A percentile compares a stretch with the other conserved stretches of the same genome.
Conservation (phyloP, 371 early-diverging fungal genomes). For the Catenaria anguillulae region DNA sequence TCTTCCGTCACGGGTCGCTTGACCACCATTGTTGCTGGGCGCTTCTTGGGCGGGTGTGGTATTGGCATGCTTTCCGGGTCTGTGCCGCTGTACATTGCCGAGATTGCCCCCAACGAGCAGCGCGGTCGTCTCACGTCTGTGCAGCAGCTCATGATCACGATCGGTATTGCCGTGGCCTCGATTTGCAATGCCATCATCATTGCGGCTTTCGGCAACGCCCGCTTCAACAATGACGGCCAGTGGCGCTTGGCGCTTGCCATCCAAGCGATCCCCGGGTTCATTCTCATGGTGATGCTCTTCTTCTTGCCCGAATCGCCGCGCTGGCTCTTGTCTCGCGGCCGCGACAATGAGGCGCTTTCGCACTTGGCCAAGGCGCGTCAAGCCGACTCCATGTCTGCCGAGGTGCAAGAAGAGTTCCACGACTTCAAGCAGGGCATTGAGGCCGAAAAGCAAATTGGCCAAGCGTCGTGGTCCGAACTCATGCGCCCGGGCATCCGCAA, state of each 20-base stretch:
- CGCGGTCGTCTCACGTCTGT: slow-evolving; percentile 75
- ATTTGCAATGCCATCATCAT: slow-evolving; percentile 19
- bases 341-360: slow-evolving; percentile 43
- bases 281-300: slow-evolving; percentile 48
- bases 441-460: slow-evolving; percentile 47
- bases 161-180: slow-evolving; percentile 20
- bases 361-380: slow-evolving; percentile 55
- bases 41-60: slow-evolving; percentile 64
- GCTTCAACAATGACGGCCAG: slow-evolving; percentile 22
- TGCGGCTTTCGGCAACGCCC: slow-evolving; percentile 2
- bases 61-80: slow-evolving; percentile 73
- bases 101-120: slow-evolving; percentile 65
- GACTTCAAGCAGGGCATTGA: slow-evolving; percentile 50
- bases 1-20: slow-evolving; percentile 19
- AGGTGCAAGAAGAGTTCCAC: slow-evolving; percentile 48
- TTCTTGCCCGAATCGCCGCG: slow-evolving; percentile 84
- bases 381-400: slow-evolving; percentile 28
- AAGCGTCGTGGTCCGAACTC: slow-evolving; percentile 54
- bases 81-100: slow-evolving; percentile 83
- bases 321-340: slow-evolving; percentile 60
- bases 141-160: slow-evolving; percentile 77
- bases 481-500: slow-evolving; percentile 37
- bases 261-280: slow-evolving; percentile 55
- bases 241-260: slow-evolving; percentile 69
- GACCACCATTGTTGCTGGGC: slow-evolving; percentile 48